Conservation (phyloP, 2,329 filamentous ascomycete species). For the Aspergillus sp. region DNA sequence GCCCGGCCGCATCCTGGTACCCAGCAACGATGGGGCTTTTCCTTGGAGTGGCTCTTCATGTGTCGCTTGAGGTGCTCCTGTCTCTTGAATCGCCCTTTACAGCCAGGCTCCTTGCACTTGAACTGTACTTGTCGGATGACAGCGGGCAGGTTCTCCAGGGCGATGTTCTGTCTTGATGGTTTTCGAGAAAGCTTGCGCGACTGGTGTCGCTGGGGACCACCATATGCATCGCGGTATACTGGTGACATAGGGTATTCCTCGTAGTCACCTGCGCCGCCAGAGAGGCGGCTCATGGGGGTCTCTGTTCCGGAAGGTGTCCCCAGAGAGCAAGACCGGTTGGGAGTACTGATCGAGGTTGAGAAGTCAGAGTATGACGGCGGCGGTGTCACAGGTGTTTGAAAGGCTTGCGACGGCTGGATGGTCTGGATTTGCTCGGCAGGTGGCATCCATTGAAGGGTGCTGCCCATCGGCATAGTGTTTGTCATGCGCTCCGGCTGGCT, state of each 20-base stretch:
- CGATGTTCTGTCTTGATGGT: conserved; percentile 29
- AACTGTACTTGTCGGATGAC: conserved; percentile 39
- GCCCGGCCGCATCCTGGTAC: conserved; percentile 37
- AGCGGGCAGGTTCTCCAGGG: conserved; percentile 31
- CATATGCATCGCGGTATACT: conserved; percentile 24
- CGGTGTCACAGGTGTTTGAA: conserved; percentile 28
- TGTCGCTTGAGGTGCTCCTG: conserved; percentile 48
- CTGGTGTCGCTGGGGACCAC: conserved; percentile 25
- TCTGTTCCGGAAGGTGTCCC: conserved; percentile 30
- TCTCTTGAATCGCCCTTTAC: conserved; percentile 43
- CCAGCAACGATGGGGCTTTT: conserved; percentile 42
- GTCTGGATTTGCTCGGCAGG: conserved; percentile 31
- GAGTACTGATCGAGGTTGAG: conserved; percentile 25
- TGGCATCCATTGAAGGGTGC: conserved; percentile 33
- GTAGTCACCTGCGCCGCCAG: conserved; percentile 28
- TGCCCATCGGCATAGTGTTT: conserved; percentile 32
- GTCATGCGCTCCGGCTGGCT: conserved; percentile 30
- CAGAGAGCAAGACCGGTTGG: conserved; percentile 30
- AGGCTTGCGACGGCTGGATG: conserved; percentile 32
- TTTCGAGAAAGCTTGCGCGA: conserved; percentile 27
- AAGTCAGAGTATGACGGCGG: conserved; percentile 35
- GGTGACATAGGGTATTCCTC: conserved; percentile 32
- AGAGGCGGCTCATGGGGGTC: conserved; percentile 31
- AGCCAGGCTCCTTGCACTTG: conserved; percentile 38
- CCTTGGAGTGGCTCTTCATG: conserved; percentile 43